A percentile compares a stretch with the other conserved stretches of the same genome.
These are phyloP conservation scores for Magnaporthiopsis rhizophila DNA, from an alignment of 2,329 filamentous ascomycete genomes.

Conservation along the genomic window DNA sequence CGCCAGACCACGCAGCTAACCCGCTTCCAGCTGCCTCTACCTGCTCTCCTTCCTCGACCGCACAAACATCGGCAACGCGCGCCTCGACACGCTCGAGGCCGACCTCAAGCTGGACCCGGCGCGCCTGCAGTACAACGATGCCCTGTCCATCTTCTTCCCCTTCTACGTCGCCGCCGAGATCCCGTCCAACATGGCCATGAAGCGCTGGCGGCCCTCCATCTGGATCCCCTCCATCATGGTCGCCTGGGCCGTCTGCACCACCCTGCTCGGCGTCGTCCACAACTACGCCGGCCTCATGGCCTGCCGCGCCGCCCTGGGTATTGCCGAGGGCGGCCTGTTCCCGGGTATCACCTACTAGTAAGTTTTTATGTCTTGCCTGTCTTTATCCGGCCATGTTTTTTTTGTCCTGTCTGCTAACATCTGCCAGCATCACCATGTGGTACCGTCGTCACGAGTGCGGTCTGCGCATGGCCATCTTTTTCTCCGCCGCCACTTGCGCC, in stretches of 20 bases:
- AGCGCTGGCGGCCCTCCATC: conserved; percentile 61
- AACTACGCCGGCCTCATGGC: conserved; percentile 38
- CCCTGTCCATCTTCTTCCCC: conserved; percentile 69
- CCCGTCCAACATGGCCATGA: conserved; percentile 70
- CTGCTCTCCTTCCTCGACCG: conserved; percentile 62
- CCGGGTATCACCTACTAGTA: conserved; percentile 44
- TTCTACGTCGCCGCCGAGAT: conserved; percentile 64
- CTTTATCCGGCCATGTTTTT: too few relatives aligned
- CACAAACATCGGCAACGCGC: conserved; percentile 46
- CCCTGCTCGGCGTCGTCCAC: conserved; percentile 43
- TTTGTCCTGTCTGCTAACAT: not conserved
- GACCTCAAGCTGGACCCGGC: conserved; percentile 43
- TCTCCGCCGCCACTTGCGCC: conserved; percentile 71
- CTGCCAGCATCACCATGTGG: conserved; percentile 41
- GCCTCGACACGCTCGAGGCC: conserved; percentile 50
- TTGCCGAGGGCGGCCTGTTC: conserved; percentile 61
- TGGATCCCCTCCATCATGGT: conserved; percentile 75
- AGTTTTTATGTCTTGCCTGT: not conserved
- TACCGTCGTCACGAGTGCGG: conserved; percentile 50
- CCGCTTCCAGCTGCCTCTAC: conserved; percentile 28
- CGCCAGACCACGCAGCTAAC: not conserved
- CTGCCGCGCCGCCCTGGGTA: conserved; percentile 50
- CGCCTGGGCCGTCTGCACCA: conserved; percentile 42
- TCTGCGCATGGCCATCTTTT: conserved; percentile 62
- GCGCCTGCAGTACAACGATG: conserved; percentile 61